Conservation (phyloP, 352 stramenopile species). For the Pythium scleroteichum region DNA sequence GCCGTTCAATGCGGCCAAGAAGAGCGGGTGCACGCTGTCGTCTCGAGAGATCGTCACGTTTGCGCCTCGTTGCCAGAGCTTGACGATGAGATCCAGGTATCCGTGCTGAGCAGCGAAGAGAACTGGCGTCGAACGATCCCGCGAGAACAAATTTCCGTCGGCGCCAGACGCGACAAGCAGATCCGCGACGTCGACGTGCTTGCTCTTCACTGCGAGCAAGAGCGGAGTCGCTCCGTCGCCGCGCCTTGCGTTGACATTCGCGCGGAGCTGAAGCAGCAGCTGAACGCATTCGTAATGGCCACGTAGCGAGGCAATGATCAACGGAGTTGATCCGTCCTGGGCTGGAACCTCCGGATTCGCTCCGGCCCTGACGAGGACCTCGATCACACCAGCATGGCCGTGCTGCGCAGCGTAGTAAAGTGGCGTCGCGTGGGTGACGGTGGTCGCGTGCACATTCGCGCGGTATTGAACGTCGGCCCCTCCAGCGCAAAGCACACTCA, state of each 20-base stretch:
- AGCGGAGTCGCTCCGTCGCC: conserved; percentile 83
- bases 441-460: conserved; percentile 22
- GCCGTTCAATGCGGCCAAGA: conserved; percentile 18
- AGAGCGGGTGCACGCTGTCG: conserved; percentile 14
- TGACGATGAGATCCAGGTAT: conserved; percentile 6
- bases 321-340: conserved; percentile 15
- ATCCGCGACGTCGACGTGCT: conserved; percentile 69
- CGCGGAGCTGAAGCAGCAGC: conserved; percentile 3
- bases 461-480: conserved; percentile 13
- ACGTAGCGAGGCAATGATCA: conserved; percentile 9
- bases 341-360: conserved; percentile 3
- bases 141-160: conserved; percentile 3
- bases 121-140: conserved; percentile 12
- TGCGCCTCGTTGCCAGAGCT: conserved; percentile 21
- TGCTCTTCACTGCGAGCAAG: conserved; percentile 81
- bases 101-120: conserved; percentile 22
- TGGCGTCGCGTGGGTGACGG: conserved; percentile 35
- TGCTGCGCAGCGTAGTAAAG: conserved; percentile 22
- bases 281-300: conserved; percentile 13
- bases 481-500: conserved; percentile 39
- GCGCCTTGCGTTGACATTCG: conserved; percentile 15
- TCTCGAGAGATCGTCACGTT: conserved; percentile 8
- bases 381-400: conserved; percentile 10
- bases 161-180: conserved; percentile 40
- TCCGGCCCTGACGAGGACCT: conserved; percentile 31